Percentiles rank a stretch among this genome's conserved stretches.
phyloP scores from a whole-genome alignment of 75 land plant species.

The Adiantum capillusveneris region DNA sequence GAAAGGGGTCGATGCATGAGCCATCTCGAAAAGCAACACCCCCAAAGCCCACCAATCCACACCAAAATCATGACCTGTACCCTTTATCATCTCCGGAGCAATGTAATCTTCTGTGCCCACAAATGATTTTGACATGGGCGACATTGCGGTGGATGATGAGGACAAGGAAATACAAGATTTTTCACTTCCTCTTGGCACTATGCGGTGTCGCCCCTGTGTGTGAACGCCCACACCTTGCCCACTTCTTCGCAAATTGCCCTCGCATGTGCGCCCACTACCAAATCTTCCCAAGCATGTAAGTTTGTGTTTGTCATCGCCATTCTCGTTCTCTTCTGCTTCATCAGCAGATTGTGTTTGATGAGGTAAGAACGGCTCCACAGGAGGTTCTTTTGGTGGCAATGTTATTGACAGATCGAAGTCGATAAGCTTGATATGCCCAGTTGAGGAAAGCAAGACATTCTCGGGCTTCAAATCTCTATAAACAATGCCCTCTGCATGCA shows the following conservation, averaged over 20 bases:
- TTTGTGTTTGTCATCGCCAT: neutral
- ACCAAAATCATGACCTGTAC: conserved; percentile 67
- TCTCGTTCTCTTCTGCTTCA: neutral
- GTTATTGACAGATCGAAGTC: neutral
- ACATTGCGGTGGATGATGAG: too few relatives aligned
- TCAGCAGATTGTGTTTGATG: neutral
- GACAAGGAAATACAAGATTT: too few relatives aligned
- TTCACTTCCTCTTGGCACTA: too few relatives aligned
- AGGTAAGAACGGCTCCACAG: too few relatives aligned
- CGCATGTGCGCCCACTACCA: too few relatives aligned
- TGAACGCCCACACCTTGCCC: neutral
- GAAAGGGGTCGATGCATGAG: conserved; percentile 70
- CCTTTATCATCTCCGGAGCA: conserved; percentile 68
- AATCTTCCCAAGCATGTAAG: too few relatives aligned
- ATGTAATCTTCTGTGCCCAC: conserved; percentile 92
- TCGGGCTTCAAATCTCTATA: too few relatives aligned
- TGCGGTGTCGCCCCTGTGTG: neutral
- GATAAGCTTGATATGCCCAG: too few relatives aligned
- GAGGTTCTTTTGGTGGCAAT: neutral
- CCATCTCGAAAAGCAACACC: conserved; percentile 61
- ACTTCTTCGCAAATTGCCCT: too few relatives aligned
- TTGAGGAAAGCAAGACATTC: too few relatives aligned
- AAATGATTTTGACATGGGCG: too few relatives aligned
- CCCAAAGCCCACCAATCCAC: conserved; percentile 98
- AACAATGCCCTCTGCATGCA: too few relatives aligned